These are phyloP conservation scores for Effrenium voratum DNA, from an alignment of 73 alveolate species.

Conservation along the genomic window DNA sequence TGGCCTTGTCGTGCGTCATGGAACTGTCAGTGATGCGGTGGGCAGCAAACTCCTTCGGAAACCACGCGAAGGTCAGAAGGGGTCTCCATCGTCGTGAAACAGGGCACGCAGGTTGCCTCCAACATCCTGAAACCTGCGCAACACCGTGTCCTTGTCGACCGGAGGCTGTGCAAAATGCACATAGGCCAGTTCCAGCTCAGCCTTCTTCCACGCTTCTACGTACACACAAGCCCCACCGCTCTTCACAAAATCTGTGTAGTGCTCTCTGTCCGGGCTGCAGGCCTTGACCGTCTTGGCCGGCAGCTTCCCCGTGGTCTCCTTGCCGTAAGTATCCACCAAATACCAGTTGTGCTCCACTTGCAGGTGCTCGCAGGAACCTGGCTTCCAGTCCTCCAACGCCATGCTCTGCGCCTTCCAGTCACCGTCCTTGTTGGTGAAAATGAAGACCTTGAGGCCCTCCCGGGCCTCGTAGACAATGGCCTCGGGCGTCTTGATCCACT, in stretches of 20 bases:
- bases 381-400: neutral
- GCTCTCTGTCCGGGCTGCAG: slow-evolving; percentile 18
- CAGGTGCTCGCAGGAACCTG: neutral
- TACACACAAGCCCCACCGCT: slow-evolving; percentile 5
- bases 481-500: neutral
- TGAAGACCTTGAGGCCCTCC: slow-evolving; percentile 13
- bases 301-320: neutral
- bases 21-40: too few relatives aligned
- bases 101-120: slow-evolving; percentile 30
- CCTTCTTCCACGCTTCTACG: neutral
- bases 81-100: too few relatives aligned
- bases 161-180: neutral
- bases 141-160: neutral
- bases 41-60: too few relatives aligned
- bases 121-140: neutral
- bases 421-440: neutral
- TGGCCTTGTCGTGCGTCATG: too few relatives aligned
- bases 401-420: slow-evolving; percentile 15
- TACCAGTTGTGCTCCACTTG: neutral
- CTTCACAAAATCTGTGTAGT: neutral
- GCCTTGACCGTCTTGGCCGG: neutral
- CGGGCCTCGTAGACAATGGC: slow-evolving; percentile 16
- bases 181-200: neutral
- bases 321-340: neutral
- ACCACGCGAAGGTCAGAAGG: too few relatives aligned